A percentile compares a stretch with the other conserved stretches of the same genome.
Evolutionary conservation across 345 rosid genomes (phyloP).

Genomic region (Hibiscus tridactylites): DNA sequence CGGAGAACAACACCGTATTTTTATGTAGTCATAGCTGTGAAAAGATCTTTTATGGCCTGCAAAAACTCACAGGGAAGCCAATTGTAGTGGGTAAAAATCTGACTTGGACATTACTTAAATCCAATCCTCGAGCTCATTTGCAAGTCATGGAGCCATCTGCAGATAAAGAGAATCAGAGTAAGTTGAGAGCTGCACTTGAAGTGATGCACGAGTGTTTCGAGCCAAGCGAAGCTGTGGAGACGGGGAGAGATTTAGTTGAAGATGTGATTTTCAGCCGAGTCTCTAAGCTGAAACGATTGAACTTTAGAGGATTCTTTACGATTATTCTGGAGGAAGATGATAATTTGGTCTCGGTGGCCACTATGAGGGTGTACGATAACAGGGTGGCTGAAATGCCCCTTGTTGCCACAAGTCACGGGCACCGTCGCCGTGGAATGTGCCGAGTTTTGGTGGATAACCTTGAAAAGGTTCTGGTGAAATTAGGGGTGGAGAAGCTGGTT

Average conservation of each 20-base stretch:
- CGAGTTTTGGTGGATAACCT: conserved; percentile 36
- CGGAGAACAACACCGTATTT: conserved; percentile 23
- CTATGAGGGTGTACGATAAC: conserved; percentile 47
- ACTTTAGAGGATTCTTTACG: conserved; percentile 54
- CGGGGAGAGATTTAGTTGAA: conserved; percentile 52
- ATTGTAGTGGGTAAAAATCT: conserved; percentile 33
- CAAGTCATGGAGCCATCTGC: conserved; percentile 14
- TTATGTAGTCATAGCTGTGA: conserved; percentile 53
- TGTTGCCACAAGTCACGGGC: conserved; percentile 35
- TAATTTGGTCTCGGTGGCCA: conserved; percentile 43
- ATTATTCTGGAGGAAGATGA: conserved; percentile 48
- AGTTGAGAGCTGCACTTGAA: conserved; percentile 44
- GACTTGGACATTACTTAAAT: conserved; percentile 56
- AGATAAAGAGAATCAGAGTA: conserved; percentile 22
- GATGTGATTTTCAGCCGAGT: conserved; percentile 42
- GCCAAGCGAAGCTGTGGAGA: conserved; percentile 32
- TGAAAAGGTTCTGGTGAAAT: conserved; percentile 40
- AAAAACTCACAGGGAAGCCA: conserved; percentile 41
- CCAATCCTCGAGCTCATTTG: conserved; percentile 4
- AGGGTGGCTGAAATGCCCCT: conserved; percentile 53
- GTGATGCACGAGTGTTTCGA: conserved; percentile 75
- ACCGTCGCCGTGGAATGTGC: conserved; percentile 47
- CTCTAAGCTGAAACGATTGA: conserved; percentile 34
- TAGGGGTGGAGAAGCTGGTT: conserved; percentile 42
- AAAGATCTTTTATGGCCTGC: conserved; percentile 30